A percentile compares a stretch with the other conserved stretches of the same genome.
phyloP scores from a whole-genome alignment of 176 grass and related monocot species.

The Pharus latifolius region DNA sequence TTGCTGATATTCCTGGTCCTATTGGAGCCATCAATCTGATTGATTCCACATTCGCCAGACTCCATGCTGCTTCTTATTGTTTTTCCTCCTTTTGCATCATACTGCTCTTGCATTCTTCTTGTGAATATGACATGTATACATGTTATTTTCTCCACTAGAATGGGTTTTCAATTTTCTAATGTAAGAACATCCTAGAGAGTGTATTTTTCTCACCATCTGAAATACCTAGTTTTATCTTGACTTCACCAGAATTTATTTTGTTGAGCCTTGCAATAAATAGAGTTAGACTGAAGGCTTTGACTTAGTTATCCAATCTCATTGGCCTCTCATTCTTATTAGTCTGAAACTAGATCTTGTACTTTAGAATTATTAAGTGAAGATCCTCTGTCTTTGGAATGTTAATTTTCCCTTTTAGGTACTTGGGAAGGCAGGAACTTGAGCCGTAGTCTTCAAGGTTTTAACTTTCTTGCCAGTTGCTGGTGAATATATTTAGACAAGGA shows the following conservation, averaged over 20 bases:
- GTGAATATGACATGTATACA: not conserved
- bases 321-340: too few relatives aligned
- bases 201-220: not conserved
- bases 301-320: not conserved
- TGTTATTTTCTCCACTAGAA: not conserved
- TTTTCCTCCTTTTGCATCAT: not conserved
- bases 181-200: not conserved
- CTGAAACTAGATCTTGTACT: too few relatives aligned
- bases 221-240: not conserved
- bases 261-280: not conserved
- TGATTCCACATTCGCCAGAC: not conserved
- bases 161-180: not conserved
- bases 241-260: not conserved
- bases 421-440: not conserved
- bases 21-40: not conserved
- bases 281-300: not conserved
- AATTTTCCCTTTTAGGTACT: not conserved
- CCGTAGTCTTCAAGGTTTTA: not conserved
- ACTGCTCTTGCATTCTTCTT: not conserved
- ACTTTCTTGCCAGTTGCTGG: not conserved
- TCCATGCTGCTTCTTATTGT: not conserved
- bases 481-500: not conserved
- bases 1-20: too few relatives aligned
- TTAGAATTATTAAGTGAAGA: too few relatives aligned
- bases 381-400: not conserved